A percentile compares a stretch with the other conserved stretches of the same genome.
These are phyloP conservation scores for Paecilomyces sp. DNA, from an alignment of 2,329 filamentous ascomycete genomes.

Conservation along the genomic window DNA sequence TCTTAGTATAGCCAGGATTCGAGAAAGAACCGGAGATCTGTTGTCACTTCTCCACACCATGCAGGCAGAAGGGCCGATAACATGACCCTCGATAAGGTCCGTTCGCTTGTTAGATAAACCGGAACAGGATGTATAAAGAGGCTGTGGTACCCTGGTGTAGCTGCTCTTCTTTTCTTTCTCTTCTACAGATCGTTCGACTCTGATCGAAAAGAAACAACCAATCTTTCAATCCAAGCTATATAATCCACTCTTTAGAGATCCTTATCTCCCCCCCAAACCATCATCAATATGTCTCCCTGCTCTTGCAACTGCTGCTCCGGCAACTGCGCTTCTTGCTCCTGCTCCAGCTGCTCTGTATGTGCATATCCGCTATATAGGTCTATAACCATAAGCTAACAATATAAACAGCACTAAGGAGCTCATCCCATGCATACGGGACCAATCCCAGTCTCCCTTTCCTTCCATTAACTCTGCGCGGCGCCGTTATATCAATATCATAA, in stretches of 20 bases:
- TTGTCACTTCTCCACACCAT: not conserved
- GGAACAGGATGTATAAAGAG: not conserved
- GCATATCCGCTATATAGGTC: not conserved
- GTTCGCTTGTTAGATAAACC: not conserved
- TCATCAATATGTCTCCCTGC: slow-evolving; percentile 34
- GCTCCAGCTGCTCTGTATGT: slow-evolving; percentile 31
- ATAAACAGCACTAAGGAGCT: not conserved
- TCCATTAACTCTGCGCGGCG: not conserved
- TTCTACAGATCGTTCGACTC: not conserved
- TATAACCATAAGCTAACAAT: not conserved
- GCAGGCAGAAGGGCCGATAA: not conserved
- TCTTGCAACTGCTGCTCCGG: slow-evolving; percentile 34
- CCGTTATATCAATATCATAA: not conserved
- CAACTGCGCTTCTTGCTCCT: slow-evolving; percentile 33
- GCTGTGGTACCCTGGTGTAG: not conserved
- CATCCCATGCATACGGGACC: not conserved
- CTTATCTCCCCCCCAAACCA: slow-evolving; percentile 10
- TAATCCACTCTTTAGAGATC: not conserved
- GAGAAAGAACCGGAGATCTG: not conserved
- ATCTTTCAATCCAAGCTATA: not conserved
- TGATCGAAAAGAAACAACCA: not conserved
- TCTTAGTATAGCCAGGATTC: not conserved
- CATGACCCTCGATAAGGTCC: not conserved
- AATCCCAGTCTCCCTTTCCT: not conserved
- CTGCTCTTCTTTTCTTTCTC: not conserved